Conservation (phyloP, 2,329 filamentous ascomycete species). For the Alternaria ventricosa region DNA sequence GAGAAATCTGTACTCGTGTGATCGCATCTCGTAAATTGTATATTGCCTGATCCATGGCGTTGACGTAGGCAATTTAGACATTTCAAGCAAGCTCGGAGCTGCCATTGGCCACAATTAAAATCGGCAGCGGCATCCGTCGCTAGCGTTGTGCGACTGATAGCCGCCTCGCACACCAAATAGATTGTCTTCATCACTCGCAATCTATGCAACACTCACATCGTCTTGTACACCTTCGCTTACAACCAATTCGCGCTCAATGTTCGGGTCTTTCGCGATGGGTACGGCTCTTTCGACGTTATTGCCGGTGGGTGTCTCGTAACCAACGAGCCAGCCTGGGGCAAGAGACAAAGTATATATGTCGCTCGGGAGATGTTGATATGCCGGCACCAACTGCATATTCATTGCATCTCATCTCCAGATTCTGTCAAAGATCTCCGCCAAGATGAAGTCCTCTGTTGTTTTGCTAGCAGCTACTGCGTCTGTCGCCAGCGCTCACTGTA, state of each 20-base stretch:
- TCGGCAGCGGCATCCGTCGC: slow-evolving; percentile 6
- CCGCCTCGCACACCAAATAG: not conserved
- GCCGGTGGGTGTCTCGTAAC: not conserved
- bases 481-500: slow-evolving; percentile 14
- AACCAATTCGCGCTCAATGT: not conserved
- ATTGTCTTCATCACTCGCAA: slow-evolving; percentile 11
- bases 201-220: slow-evolving; percentile 4
- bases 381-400: slow-evolving; percentile 1
- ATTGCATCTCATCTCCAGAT: not conserved
- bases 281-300: not conserved
- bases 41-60: not conserved
- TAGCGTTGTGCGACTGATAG: not conserved
- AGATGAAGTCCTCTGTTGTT: slow-evolving; percentile 6
- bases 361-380: not conserved
- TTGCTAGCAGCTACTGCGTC: slow-evolving; percentile 5
- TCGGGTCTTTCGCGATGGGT: not conserved
- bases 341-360: not conserved
- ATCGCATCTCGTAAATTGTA: not conserved
- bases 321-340: not conserved
- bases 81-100: not conserved
- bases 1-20: not conserved
- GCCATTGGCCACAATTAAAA: slow-evolving; percentile 2
- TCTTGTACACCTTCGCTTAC: not conserved
- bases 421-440: not conserved
- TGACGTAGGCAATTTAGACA: slow-evolving; percentile 12